Base-by-base conservation (phyloP, 2,329 filamentous ascomycete genomes). In the Botrytis hyacinthi region DNA sequence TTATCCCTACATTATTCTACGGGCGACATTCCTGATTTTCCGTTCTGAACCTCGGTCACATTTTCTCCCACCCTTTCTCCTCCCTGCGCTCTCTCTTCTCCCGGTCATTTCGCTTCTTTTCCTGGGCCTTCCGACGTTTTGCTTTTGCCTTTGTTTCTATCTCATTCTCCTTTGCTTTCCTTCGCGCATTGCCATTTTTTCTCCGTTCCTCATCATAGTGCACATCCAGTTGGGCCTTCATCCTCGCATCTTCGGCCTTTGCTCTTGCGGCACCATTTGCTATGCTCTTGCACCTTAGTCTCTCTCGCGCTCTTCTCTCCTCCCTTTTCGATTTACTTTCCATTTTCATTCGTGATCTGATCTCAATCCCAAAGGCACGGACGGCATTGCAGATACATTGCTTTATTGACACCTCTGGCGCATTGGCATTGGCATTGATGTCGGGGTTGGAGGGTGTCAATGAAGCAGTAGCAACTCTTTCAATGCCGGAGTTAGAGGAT, bases 171-270 rank as follows among this genome's bases (percentile, higher is more conserved):
- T 65, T 62, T 16, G 37, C 35, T 57, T 65, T 73, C 29, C 18
- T 46, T 48, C 26, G 51, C 37, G 72, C 59, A 22, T 37, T n/a
- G 26, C 22, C n/a, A 2, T 71, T 63, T 26, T 35, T 63, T 57
- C 67, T 71, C n/a, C 37, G 12, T 51, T 73, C 57, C 26, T 54
- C 70, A 37, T 71, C 37, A 37, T 37, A 44, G 54, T 73, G 72
- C 18, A 14, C 57, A 7, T 48, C 70, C 37, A 61, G 26, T 12
- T 65, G 29, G 20, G 22, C 29, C 26, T n/a, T 51, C 1, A 71
- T 40, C 7, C 20, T 29, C 29, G 18, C 67, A 71, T 73, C 71
- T 22, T 60, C 22, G n/a, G 60, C 18, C 65, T 60, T 72, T 26
- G 51, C 29, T 48, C 29, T 29, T 40, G 59, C 20, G 35, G 12